A percentile compares a stretch with the other conserved stretches of the same genome.
Conservation (phyloP, 1,284 basidiomycete species). For the Apiotrichum laibachii region DNA sequence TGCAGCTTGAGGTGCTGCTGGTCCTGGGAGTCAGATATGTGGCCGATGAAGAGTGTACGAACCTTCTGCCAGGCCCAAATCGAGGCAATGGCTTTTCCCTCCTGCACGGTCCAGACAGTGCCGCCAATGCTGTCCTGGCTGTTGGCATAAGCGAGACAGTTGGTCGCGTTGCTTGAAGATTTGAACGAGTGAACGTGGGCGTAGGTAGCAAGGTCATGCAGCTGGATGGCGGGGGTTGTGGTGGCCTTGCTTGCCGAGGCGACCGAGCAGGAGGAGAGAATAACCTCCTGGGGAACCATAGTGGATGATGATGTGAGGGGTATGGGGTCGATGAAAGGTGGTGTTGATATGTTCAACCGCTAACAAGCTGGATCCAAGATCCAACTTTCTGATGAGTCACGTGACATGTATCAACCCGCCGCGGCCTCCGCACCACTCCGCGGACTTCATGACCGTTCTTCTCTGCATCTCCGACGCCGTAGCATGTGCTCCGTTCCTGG, state of each 20-base stretch:
- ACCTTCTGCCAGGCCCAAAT: slow-evolving; percentile 55
- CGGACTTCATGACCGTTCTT: too few relatives aligned
- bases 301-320: not conserved
- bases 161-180: slow-evolving; percentile 36
- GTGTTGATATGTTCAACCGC: not conserved
- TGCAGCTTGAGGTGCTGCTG: slow-evolving; percentile 82
- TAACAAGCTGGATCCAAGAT: not conserved
- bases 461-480: too few relatives aligned
- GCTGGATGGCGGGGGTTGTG: slow-evolving; percentile 46
- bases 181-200: slow-evolving; percentile 51
- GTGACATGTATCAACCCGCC: not conserved
- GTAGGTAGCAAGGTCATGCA: slow-evolving; percentile 49
- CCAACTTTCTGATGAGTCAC: slow-evolving; percentile 8
- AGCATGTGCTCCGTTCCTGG: too few relatives aligned
- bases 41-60: not conserved
- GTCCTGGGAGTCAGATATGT: slow-evolving; percentile 58
- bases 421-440: too few relatives aligned
- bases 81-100: slow-evolving; percentile 50
- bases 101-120: slow-evolving; percentile 49
- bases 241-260: slow-evolving; percentile 14
- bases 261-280: slow-evolving; percentile 43
- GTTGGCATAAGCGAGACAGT: slow-evolving; percentile 40
- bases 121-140: slow-evolving; percentile 46
- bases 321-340: not conserved
- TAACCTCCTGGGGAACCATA: slow-evolving; percentile 46